Evolutionary conservation across 176 grass and related monocot genomes (phyloP), one percentile per base, ranked within the genome.

Genomic region (Triticum urartu): DNA sequence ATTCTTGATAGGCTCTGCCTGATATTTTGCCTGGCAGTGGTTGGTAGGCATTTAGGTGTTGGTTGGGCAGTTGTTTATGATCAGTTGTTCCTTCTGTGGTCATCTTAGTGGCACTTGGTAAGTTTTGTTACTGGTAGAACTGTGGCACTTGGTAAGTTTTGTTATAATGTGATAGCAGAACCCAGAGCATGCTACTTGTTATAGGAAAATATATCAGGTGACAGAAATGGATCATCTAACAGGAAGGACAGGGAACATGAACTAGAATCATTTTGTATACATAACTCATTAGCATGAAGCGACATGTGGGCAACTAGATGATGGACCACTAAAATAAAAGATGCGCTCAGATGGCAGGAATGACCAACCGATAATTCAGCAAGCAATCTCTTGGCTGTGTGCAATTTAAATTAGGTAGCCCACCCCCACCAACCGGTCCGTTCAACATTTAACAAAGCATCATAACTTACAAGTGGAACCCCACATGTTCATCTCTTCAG

Each of bases 291-390:
- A 24, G 20, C 36, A 84, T 52, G 75, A 39, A 76, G 83, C 22
- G 64, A 82, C 71, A 85, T 85, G 48, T 65, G 63, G 77, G 54
- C 70, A 71, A 48, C 52, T 25, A 64, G 22, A 64, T 34, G 61
- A 63, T 81, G 69, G 71, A 47, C 71, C 71, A 72, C 73, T 72
- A 86, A 40, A 72, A 78, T 64, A 56, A 9, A 82, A 42, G 7
- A 65, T 78, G 33, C 11, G 64, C 61, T 78, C 6, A 18, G 32
- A 60, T 74, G 24, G n/a, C 65, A 56, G 32, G 18, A 21, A 64
- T 78, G 54, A 79, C 45, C 20, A 45, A 24, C 66, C 21, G 34
- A 6, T 24, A 76, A 54, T 38, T 78, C 18, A 90, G 28, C 72
- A 86, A 64, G 60, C 54, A 63, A 80, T 81, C 63, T 78, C 14